phyloP scores from a whole-genome alignment of 768 basidiomycete species.

The Mycena sanguinolenta region DNA sequence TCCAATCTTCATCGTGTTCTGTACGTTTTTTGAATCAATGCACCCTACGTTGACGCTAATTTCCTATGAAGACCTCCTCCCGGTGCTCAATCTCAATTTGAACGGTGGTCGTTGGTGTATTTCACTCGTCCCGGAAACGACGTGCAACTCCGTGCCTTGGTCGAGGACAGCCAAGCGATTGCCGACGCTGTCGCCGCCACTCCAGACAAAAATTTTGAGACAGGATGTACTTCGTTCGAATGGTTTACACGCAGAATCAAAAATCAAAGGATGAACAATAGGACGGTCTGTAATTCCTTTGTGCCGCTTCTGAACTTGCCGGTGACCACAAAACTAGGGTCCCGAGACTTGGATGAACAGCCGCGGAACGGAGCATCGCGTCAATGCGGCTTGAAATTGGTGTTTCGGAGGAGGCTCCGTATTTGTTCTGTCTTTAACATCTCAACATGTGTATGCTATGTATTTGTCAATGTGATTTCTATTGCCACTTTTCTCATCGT shows the following conservation, averaged over 20 bases:
- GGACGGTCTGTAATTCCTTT: slow-evolving; percentile 47
- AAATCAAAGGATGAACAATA: slow-evolving; percentile 60
- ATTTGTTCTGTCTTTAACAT: too few species aligned
- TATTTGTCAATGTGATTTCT: too few species aligned
- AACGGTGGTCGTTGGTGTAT: slow-evolving; percentile 78
- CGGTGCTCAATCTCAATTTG: slow-evolving; percentile 62
- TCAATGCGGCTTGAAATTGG: slow-evolving; percentile 4
- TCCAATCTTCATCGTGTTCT: slow-evolving; percentile 59
- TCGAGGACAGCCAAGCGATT: slow-evolving; percentile 64
- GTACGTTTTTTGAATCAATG: slow-evolving; percentile 15
- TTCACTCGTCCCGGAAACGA: slow-evolving; percentile 75
- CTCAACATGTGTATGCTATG: too few species aligned
- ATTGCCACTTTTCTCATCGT: too few species aligned
- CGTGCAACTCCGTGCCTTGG: slow-evolving; percentile 63
- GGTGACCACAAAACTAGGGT: slow-evolving; percentile 44
- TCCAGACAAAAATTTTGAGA: slow-evolving; percentile 53
- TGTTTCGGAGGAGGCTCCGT: too few species aligned
- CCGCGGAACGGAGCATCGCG: slow-evolving; percentile 55
- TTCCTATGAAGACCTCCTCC: slow-evolving; percentile 65
- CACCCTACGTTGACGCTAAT: neutral
- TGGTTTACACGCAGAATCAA: slow-evolving; percentile 61
- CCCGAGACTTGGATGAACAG: slow-evolving; percentile 63
- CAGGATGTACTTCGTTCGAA: slow-evolving; percentile 53
- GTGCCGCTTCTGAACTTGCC: neutral
- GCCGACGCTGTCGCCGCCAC: slow-evolving; percentile 57